Base-by-base conservation (phyloP, 108 stramenopile genomes). In the Fragilariopsis cylindrus region DNA sequence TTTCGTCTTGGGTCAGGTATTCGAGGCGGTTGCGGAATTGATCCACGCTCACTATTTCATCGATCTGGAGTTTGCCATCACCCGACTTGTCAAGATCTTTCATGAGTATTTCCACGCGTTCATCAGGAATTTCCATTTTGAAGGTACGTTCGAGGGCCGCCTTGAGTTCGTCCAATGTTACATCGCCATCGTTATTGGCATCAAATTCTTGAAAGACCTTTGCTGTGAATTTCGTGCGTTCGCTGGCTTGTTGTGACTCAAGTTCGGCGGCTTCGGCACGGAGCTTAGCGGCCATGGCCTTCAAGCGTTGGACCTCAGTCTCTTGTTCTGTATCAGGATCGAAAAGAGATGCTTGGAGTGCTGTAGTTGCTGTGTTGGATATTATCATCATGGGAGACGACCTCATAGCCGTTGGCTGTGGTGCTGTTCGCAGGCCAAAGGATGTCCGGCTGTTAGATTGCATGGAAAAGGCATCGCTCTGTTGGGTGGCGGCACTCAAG, bases 241-340 rank as follows among this genome's bases (percentile, higher is more conserved):
- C 72, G 44, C 82, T 62, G n/a, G 87, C 87, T 71, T 88, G 83
- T 54, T 88, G 81, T 2, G 87, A 82, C 49, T 85, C 87, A 16
- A 88, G 74, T 39, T 72, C 73, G 30, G 84, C 71, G 7, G 84
- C 87, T 71, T 88, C 87, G 58, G 84, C 82, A 57, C 87, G 84
- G 7, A 88, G 80, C 66, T 83, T 83, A 8, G 82, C 74, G 1
- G 87, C 87, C 76, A 85, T 78, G 18, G 72, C 57, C 46, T 63
- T 71, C 42, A 88, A 82, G 3, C 87, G 79, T 62, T 81, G 74
- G 46, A 85, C 82, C 69, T 88, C 87, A 60, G 78, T 78, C 57
- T 84, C 86, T 5, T 73, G 30, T 30, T 30, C 30, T 30, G 30
- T 30, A 0, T 30, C 30, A 30, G 30, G 30, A 30, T 30, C 30